These are phyloP conservation scores for Carallia pectinifolia DNA, from an alignment of 345 rosid genomes.

Conservation along the genomic window DNA sequence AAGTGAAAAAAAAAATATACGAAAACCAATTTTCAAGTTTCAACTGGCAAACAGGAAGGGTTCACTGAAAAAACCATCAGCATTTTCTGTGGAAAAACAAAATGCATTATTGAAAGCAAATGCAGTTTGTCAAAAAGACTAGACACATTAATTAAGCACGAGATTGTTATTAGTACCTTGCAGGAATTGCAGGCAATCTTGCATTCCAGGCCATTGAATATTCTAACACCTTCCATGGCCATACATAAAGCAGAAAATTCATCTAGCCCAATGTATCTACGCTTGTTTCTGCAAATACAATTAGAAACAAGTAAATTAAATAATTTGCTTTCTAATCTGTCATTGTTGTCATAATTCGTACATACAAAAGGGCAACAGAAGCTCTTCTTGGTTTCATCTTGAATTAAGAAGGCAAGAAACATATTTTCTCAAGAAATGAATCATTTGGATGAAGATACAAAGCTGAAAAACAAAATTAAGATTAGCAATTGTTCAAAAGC, in stretches of 20 bases:
- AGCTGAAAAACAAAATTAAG: too few relatives aligned
- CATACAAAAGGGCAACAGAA: not conserved
- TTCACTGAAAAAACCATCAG: too few relatives aligned
- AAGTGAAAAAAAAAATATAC: not conserved
- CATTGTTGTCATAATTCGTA: not conserved
- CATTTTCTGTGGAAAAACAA: not conserved
- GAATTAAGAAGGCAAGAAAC: too few relatives aligned
- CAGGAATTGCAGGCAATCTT: conserved; percentile 80
- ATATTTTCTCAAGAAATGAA: too few relatives aligned
- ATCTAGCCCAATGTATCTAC: conserved; percentile 53
- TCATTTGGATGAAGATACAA: too few relatives aligned
- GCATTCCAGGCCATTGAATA: conserved; percentile 89
- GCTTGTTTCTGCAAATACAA: conserved; percentile 68
- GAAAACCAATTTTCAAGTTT: too few relatives aligned
- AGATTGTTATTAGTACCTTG: conserved; percentile 47
- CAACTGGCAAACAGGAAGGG: not conserved
- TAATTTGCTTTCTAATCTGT: not conserved
- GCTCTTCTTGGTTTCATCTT: not conserved
- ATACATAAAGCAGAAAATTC: conserved; percentile 58
- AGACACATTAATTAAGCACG: not conserved
- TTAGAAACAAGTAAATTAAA: conserved; percentile 3
- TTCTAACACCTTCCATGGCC: conserved; percentile 77
- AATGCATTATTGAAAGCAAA: not conserved
- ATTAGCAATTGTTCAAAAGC: too few relatives aligned
- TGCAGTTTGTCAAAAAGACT: not conserved